Base-by-base conservation (phyloP, 139 green algal species). In the Astrephomene gubernaculifera region DNA sequence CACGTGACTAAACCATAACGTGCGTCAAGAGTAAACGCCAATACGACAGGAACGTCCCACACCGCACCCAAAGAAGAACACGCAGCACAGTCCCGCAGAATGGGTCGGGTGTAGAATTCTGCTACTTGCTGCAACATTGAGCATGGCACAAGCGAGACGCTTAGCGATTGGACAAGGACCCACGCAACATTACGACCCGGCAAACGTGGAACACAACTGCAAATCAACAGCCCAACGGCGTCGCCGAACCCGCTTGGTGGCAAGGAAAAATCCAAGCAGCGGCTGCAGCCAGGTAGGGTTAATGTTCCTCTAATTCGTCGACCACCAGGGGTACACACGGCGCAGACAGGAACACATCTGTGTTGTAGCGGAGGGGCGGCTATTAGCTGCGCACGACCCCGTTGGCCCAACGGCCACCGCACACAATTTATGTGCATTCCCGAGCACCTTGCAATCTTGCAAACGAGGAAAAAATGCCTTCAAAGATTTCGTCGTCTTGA, bases 401-500 rank as follows among this genome's bases (percentile, higher is more conserved):
- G 21, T 27, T 78, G 7, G 70, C 43, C 43, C 43, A 63, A n/a
- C 43, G 29, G 44, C 44, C 43, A 78, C 70, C 43, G 70, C 70
- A 78, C 49, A 57, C 68, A 78, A 78, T 78, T 27, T 19, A 78
- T 76, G n/a, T n/a, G 69, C 70, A 78, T 63, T 78, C 70, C 70
- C 27, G 43, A 78, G 70, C 70, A 78, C 70, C 70, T 61, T 78
- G 43, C 41, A 78, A 43, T 61, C 43, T 78, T 78, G 43, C 41
- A 78, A 61, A 61, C 41, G 70, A 78, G 44, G 61, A 76, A 78
- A 70, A 78, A 78, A 63, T 63, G 39, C 65, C 22, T 76, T 76
- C 41, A 78, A 41, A 78, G 70, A 63, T 78, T 78, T 78, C 70
- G 70, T 78, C 70, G 43, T 61, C 38, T 73, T 73, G 65, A n/a